These are phyloP conservation scores for Candida pseudocylindracea DNA, from an alignment of 1,139 yeast species.

Conservation along the genomic window DNA sequence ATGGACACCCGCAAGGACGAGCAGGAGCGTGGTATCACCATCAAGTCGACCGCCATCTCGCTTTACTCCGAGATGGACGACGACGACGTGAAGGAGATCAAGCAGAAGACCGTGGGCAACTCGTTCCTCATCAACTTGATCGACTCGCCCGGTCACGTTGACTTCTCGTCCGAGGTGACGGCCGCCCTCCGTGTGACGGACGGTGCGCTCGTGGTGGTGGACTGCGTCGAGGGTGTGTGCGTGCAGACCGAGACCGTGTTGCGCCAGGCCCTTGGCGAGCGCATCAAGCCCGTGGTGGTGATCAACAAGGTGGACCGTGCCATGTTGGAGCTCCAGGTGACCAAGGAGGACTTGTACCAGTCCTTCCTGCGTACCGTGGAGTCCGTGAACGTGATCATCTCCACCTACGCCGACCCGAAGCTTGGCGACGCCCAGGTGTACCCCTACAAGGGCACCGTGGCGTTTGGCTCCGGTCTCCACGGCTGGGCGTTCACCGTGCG, in stretches of 20 bases:
- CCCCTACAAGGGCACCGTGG: constrained; percentile 99
- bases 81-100: constrained; percentile 85
- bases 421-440: constrained; percentile 95
- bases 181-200: constrained; percentile 99
- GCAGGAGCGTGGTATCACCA: constrained; percentile 99
- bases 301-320: constrained; percentile 99
- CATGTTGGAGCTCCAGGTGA: constrained; percentile 92
- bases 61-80: constrained; percentile 78
- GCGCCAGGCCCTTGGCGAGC: constrained; percentile 98
- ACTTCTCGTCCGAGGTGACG: constrained; percentile 99
- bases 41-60: constrained; percentile 97
- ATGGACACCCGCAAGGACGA: constrained; percentile 99
- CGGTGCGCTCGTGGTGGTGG: constrained; percentile 99
- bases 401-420: constrained; percentile 81
- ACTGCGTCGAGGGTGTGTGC: constrained; percentile 99
- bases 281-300: constrained; percentile 96
- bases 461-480: constrained; percentile 99
- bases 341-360: constrained; percentile 98
- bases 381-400: constrained; percentile 94
- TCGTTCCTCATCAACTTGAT: constrained; percentile 94
- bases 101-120: constrained; percentile 88
- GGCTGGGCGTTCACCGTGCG: constrained; percentile 99
- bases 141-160: constrained; percentile 99
- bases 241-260: constrained; percentile 99
- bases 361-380: constrained; percentile 97